Evolutionary conservation across 257 asterid species (phyloP).

Genomic region (Lavandula angustifolia): DNA sequence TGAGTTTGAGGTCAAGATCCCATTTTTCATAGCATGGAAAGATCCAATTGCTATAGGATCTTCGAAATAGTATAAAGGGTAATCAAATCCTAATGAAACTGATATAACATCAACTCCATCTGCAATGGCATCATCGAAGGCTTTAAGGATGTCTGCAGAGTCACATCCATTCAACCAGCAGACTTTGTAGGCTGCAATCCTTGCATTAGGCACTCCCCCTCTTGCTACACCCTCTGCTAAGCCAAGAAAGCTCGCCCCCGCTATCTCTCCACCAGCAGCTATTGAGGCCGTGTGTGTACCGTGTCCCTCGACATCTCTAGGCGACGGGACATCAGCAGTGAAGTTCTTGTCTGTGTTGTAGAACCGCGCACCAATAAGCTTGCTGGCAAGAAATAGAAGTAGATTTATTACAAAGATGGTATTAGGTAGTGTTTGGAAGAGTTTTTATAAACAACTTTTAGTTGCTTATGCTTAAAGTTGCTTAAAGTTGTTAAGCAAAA

Average conservation of each 20-base stretch:
- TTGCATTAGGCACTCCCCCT: conserved; percentile 48
- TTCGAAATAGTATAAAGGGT: conserved; percentile 28
- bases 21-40: conserved; percentile 50
- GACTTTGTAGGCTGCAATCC: conserved; percentile 44
- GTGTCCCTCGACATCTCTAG: conserved; percentile 46
- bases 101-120: conserved; percentile 43
- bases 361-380: conserved; percentile 41
- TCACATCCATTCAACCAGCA: conserved; percentile 38
- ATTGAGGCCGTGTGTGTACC: conserved; percentile 53
- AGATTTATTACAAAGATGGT: neutral
- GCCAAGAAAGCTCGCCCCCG: conserved; percentile 39
- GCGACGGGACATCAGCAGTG: conserved; percentile 22
- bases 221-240: conserved; percentile 45
- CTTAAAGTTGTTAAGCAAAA: too few species aligned
- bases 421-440: too few species aligned
- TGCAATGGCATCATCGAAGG: conserved; percentile 45
- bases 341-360: conserved; percentile 26
- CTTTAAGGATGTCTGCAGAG: conserved; percentile 32
- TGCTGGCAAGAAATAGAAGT: conserved; percentile 18
- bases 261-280: conserved; percentile 37
- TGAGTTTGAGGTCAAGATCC: conserved; percentile 37
- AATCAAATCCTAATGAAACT: conserved; percentile 30
- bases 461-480: too few species aligned
- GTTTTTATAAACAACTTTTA: too few species aligned
- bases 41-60: conserved; percentile 45